Percentiles rank a stretch among this genome's conserved stretches.
These are phyloP conservation scores for Ilyonectria robusta DNA, from an alignment of 2,329 filamentous ascomycete species.

Conservation along the genomic window DNA sequence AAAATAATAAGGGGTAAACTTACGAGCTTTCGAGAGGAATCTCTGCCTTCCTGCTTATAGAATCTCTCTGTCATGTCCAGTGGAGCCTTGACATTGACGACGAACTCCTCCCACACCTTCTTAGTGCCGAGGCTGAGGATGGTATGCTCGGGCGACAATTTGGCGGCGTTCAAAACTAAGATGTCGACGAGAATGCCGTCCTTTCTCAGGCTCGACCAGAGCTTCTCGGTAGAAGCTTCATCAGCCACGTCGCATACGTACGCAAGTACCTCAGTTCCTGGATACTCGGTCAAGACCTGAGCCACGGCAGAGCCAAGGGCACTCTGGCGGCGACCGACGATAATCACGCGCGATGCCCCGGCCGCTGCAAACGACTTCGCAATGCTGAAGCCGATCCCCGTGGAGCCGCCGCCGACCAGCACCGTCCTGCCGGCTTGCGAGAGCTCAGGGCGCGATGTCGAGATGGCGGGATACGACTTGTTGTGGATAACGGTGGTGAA, in stretches of 20 bases:
- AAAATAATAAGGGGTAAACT: not conserved
- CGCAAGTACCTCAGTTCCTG: not conserved
- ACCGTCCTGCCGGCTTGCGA: conserved; percentile 63
- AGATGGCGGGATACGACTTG: conserved; percentile 3
- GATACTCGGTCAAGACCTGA: not conserved
- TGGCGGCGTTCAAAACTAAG: conserved; percentile 9
- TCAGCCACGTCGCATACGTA: not conserved
- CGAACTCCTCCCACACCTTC: conserved; percentile 8
- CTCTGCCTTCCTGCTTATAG: not conserved
- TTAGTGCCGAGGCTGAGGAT: conserved; percentile 16
- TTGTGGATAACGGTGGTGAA: not conserved
- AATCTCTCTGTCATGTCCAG: conserved; percentile 3
- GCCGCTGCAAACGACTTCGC: conserved; percentile 67
- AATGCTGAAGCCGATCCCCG: conserved; percentile 75
- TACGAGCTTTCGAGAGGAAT: not conserved
- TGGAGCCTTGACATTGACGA: conserved; percentile 16
- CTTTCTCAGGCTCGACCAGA: not conserved
- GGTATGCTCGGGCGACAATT: conserved; percentile 15
- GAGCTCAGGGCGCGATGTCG: conserved; percentile 50
- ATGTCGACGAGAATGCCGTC: conserved; percentile 16
- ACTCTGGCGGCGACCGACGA: conserved; percentile 49
- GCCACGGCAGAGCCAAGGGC: conserved; percentile 5
- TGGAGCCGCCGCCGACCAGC: conserved; percentile 76
- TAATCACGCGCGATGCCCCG: conserved; percentile 52
- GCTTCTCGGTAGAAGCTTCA: not conserved